Conservation (phyloP, 202 grass and related monocot genomes). For the Zizania palustris region DNA sequence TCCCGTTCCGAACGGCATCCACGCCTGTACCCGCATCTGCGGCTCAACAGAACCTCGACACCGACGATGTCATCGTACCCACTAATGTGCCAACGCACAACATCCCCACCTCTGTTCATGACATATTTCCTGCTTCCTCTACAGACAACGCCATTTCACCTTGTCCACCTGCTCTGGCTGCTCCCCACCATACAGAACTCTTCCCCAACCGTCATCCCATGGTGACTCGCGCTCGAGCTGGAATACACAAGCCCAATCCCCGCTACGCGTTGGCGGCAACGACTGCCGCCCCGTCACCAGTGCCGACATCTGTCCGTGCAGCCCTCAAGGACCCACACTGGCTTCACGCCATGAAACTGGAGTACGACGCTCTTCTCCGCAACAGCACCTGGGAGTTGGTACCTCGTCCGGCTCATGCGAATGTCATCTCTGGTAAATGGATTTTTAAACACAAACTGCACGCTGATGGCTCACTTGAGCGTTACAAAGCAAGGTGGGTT, state of each 20-base stretch:
- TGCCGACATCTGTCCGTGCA: not conserved
- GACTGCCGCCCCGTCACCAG: not conserved
- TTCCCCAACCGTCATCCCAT: not conserved
- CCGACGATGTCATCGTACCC: not conserved
- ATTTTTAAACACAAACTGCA: too few species aligned
- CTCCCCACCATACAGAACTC: too few species aligned
- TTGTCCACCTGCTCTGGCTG: too few species aligned
- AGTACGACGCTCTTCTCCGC: not conserved
- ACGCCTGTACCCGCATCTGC: not conserved
- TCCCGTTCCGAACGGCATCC: not conserved
- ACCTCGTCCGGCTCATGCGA: not conserved
- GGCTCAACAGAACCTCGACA: too few species aligned
- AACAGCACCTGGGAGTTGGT: not conserved
- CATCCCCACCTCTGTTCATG: too few species aligned
- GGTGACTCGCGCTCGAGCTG: not conserved
- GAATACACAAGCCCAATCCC: not conserved
- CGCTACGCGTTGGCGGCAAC: not conserved
- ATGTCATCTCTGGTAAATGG: not conserved
- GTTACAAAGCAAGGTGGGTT: too few species aligned
- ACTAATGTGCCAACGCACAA: too few species aligned
- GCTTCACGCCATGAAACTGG: too few species aligned
- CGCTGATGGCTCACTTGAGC: too few species aligned
- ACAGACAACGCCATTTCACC: too few species aligned
- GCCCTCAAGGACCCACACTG: not conserved
- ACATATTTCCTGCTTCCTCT: too few species aligned